phyloP scores from a whole-genome alignment of 768 basidiomycete species.

The Mycena indigotica region DNA sequence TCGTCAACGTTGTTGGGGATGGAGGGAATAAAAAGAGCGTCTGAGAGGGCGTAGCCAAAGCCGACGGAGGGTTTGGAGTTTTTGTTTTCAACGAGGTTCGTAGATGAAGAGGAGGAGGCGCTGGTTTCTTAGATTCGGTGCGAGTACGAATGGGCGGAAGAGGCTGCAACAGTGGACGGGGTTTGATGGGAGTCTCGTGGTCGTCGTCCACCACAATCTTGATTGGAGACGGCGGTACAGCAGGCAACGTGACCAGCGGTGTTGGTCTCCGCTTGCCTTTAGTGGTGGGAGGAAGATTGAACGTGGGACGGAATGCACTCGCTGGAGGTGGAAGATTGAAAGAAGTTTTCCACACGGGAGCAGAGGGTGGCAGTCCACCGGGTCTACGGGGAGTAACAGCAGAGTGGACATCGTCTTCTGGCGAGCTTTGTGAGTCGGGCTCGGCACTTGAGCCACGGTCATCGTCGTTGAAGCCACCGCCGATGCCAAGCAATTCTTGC shows the following conservation, averaged over 20 bases:
- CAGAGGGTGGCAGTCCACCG: conserved; percentile 50
- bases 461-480: conserved; percentile 63
- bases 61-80: conserved; percentile 29
- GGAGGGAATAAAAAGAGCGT: conserved; percentile 88
- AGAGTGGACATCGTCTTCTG: conserved; percentile 44
- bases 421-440: conserved; percentile 46
- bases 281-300: conserved; percentile 42
- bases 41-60: conserved; percentile 65
- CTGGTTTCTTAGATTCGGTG: conserved; percentile 56
- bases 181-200: conserved; percentile 21
- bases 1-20: conserved; percentile 59
- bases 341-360: conserved; percentile 59
- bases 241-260: conserved; percentile 62
- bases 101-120: conserved; percentile 60
- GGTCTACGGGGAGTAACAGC: conserved; percentile 29
- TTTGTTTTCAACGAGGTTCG: conserved; percentile 39
- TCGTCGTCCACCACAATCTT: conserved; percentile 45
- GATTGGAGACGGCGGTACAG: conserved; percentile 75
- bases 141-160: conserved; percentile 48
- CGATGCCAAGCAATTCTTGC: conserved; percentile 65
- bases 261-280: conserved; percentile 65
- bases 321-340: conserved; percentile 56
- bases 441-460: conserved; percentile 38
- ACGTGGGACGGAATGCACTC: conserved; percentile 56
- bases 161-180: conserved; percentile 24